Conservation (phyloP, 139 green algal species). For the Coccomyxa sp. region DNA sequence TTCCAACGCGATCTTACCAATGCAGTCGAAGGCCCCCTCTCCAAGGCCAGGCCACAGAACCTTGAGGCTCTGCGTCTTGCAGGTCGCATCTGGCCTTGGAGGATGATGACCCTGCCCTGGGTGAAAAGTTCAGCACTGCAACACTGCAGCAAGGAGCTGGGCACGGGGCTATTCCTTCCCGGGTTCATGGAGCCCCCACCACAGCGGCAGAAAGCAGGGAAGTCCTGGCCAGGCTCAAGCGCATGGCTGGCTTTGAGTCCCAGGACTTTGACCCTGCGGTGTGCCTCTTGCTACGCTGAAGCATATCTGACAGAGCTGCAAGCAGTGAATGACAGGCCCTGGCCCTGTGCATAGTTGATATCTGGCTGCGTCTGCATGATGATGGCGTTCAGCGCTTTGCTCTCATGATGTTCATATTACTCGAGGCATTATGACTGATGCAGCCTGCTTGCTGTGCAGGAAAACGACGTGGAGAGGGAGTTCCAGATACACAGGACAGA, state of each 20-base stretch:
- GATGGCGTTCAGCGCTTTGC: no score
- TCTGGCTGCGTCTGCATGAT: no score
- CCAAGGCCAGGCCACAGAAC: no score
- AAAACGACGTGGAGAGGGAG: slow-evolving; percentile 32
- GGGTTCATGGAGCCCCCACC: slow-evolving; percentile 22
- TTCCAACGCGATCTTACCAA: not conserved
- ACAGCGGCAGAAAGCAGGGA: slow-evolving; percentile 31
- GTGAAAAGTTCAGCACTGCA: slow-evolving; percentile 15
- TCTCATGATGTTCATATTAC: no score
- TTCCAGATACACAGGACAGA: slow-evolving; percentile 27
- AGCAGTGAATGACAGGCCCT: no score
- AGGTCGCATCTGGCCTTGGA: slow-evolving; percentile 20
- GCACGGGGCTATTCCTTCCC: slow-evolving; percentile 9
- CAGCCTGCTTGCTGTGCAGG: not conserved
- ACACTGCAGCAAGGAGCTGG: not conserved
- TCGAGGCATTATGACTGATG: no score
- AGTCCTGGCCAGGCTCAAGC: slow-evolving; percentile 32
- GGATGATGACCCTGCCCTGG: slow-evolving; percentile 14
- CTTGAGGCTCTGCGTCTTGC: not conserved
- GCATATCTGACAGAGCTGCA: not conserved
- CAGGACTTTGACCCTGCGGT: slow-evolving; percentile 40
- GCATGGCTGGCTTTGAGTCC: slow-evolving; percentile 47
- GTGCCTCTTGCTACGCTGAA: not conserved
- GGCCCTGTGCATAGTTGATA: no score
- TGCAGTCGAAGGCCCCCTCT: not conserved